These are phyloP conservation scores for Mrakia gelida DNA, from an alignment of 768 basidiomycete genomes.

Conservation along the genomic window DNA sequence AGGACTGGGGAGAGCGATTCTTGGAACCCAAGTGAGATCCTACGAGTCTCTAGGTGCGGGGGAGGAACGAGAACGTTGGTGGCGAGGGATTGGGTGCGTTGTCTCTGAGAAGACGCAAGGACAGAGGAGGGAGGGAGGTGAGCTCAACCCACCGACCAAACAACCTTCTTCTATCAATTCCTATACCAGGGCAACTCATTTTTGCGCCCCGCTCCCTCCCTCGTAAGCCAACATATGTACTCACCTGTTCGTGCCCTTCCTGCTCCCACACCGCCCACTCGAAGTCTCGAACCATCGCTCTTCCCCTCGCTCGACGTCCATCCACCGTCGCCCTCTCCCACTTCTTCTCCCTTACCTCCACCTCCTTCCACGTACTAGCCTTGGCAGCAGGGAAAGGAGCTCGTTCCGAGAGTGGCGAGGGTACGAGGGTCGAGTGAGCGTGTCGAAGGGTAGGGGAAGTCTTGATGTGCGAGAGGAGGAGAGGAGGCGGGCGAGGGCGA, in stretches of 20 bases:
- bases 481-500: background rate
- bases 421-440: background rate
- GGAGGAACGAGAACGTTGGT: background rate
- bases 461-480: background rate
- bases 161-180: background rate
- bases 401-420: background rate
- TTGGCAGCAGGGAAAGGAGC: background rate
- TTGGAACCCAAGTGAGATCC: background rate
- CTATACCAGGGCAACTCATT: too few relatives aligned
- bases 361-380: background rate
- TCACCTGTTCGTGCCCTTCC: background rate
- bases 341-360: background rate
- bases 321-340: background rate
- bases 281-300: background rate
- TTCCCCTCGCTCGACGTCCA: background rate
- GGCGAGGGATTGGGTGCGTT: background rate
- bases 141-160: background rate
- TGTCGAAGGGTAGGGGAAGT: background rate
- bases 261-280: background rate
- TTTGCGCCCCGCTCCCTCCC: too few relatives aligned
- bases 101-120: background rate
- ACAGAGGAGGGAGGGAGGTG: background rate
- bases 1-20: background rate
- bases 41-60: background rate
- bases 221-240: background rate